Percentiles rank a stretch among this genome's conserved stretches.
These are phyloP conservation scores for Apophysomyces ossiformis DNA, from an alignment of 371 early-diverging fungal species.

Conservation along the genomic window DNA sequence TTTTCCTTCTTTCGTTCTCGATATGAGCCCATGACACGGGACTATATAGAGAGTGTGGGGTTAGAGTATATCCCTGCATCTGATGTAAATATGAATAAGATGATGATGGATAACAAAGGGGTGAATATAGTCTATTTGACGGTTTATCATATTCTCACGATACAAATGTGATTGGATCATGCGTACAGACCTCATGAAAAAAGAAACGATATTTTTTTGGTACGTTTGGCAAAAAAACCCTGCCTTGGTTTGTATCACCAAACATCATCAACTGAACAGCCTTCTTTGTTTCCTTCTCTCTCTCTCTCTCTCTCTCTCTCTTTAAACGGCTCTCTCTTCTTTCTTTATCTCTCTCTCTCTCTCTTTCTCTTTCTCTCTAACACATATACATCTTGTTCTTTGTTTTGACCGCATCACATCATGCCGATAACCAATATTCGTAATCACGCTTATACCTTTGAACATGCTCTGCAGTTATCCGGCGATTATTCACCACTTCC, in stretches of 20 bases:
- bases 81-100: neutral
- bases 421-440: conserved; percentile 37
- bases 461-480: conserved; percentile 30
- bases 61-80: neutral
- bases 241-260: conserved; percentile 6
- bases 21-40: conserved; percentile 7
- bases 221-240: conserved; percentile 1
- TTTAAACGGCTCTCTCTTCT: neutral
- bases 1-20: neutral
- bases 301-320: conserved; percentile 12
- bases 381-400: too few species aligned
- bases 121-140: neutral
- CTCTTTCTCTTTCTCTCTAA: too few species aligned
- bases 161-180: conserved; percentile 33
- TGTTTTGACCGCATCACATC: neutral
- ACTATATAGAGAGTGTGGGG: too few species aligned
- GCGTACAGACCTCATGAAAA: conserved; percentile 8
- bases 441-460: conserved; percentile 43
- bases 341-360: neutral
- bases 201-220: conserved; percentile 14
- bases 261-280: conserved; percentile 5
- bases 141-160: conserved; percentile 23
- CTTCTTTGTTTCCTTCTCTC: conserved; percentile 18
- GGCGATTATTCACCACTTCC: conserved; percentile 26
- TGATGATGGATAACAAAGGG: neutral